phyloP scores from a whole-genome alignment of 139 green algal genomes.

The Chlamydomonas urium region DNA sequence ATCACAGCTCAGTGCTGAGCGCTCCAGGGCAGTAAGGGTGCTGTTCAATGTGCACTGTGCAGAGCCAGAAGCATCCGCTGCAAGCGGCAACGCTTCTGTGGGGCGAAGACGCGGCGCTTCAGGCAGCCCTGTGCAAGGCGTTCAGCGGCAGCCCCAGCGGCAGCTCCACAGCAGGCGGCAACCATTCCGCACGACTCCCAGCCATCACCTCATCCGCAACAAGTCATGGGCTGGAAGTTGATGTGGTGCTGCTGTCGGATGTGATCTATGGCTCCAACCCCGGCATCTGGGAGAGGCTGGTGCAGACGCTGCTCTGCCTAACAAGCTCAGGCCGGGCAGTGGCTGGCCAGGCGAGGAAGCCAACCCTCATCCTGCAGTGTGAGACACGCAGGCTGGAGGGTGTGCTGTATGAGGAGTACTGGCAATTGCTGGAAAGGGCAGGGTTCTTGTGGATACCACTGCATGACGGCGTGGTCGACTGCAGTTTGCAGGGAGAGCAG shows the following conservation, averaged over 20 bases:
- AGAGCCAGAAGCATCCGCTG: too few species aligned
- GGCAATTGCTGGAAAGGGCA: neutral
- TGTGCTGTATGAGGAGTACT: slow-evolving; percentile 25
- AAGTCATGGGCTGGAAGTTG: too few species aligned
- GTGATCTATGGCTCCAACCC: slow-evolving; percentile 23
- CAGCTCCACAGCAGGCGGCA: too few species aligned
- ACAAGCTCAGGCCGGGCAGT: neutral
- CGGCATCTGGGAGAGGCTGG: slow-evolving; percentile 19
- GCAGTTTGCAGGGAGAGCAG: neutral
- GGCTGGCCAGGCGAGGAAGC: neutral
- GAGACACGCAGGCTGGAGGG: slow-evolving; percentile 16
- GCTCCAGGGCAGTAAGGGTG: too few species aligned
- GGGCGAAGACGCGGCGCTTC: too few species aligned
- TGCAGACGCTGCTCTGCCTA: neutral
- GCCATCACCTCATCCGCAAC: too few species aligned
- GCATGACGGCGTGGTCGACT: neutral
- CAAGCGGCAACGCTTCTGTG: too few species aligned
- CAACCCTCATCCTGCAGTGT: slow-evolving; percentile 13
- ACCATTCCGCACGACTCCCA: too few species aligned
- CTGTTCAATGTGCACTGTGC: too few species aligned
- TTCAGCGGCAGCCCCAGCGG: too few species aligned
- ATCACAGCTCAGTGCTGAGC: too few species aligned
- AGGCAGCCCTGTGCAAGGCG: too few species aligned
- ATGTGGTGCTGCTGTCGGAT: slow-evolving; percentile 23
- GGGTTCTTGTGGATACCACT: slow-evolving; percentile 6